A percentile compares a stretch with the other conserved stretches of the same genome.
phyloP scores from a whole-genome alignment of 108 stramenopile genomes.

The Discostella stelligeroides region DNA sequence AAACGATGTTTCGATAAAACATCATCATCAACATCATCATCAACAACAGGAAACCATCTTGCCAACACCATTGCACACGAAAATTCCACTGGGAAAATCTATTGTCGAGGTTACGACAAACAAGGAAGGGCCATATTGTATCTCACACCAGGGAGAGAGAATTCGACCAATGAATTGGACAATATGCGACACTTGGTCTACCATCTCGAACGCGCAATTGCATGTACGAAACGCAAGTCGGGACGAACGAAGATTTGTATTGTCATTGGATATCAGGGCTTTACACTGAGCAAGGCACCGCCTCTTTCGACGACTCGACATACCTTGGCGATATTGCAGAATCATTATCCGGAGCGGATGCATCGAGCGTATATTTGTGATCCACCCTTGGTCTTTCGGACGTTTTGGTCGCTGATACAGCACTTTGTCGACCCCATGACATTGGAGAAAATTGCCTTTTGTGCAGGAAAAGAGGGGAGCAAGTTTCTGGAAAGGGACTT shows the following conservation, averaged over 20 bases:
- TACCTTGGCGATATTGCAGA: conserved; percentile 86
- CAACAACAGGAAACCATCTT: conserved; percentile 16
- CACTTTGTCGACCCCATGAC: conserved; percentile 89
- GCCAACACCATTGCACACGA: conserved; percentile 59
- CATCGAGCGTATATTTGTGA: conserved; percentile 80
- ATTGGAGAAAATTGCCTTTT: conserved; percentile 86
- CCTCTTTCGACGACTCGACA: conserved; percentile 72
- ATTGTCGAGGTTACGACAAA: conserved; percentile 81
- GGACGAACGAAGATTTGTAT: conserved; percentile 79
- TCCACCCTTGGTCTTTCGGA: conserved; percentile 82
- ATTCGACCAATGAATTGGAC: conserved; percentile 69
- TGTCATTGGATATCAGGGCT: conserved; percentile 88
- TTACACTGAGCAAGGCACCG: conserved; percentile 70
- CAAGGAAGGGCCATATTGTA: conserved; percentile 82
- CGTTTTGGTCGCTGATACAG: conserved; percentile 83
- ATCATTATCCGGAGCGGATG: conserved; percentile 91
- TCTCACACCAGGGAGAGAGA: conserved; percentile 88
- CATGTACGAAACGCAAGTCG: conserved; percentile 65
- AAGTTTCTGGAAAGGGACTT: conserved; percentile 55
- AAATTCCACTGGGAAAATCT: conserved; percentile 85
- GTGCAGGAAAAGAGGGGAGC: conserved; percentile 52
- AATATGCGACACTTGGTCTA: conserved; percentile 92
- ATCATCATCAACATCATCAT: neutral
- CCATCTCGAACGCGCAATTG: conserved; percentile 86
- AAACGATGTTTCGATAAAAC: conserved; percentile 32